Evolutionary conservation across 495 filamentous ascomycete genomes (phyloP).

Genomic region (Podospora pseudocomata): DNA sequence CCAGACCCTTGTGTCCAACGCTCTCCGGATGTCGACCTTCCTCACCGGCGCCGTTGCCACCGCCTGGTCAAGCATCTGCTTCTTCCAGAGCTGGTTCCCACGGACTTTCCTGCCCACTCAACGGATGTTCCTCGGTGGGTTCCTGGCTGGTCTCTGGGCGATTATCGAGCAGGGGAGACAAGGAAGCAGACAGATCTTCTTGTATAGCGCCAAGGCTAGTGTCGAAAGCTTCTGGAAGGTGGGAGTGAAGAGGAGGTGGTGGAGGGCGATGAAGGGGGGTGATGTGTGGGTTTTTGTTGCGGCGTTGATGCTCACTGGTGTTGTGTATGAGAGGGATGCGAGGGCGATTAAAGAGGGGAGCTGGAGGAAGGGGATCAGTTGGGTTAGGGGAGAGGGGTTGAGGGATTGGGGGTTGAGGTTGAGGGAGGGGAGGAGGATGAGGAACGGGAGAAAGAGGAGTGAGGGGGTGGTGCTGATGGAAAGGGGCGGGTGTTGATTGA

Average conservation of each 20-base stretch:
- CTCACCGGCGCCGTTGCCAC: conserved; percentile 75
- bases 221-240: conserved; percentile 87
- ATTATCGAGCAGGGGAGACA: conserved; percentile 55
- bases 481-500: background rate
- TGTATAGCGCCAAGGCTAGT: conserved; percentile 69
- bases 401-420: conserved; percentile 42
- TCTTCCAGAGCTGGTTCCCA: conserved; percentile 76
- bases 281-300: conserved; percentile 79
- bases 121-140: conserved; percentile 84
- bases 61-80: conserved; percentile 81
- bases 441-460: conserved; percentile 17
- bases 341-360: conserved; percentile 61
- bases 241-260: conserved; percentile 77
- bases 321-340: conserved; percentile 70
- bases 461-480: background rate
- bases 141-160: conserved; percentile 78
- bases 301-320: conserved; percentile 71
- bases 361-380: conserved; percentile 69
- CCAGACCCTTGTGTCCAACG: conserved; percentile 56
- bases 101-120: conserved; percentile 69
- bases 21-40: conserved; percentile 68
- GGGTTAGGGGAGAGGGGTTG: conserved; percentile 61
- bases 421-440: conserved; percentile 30
- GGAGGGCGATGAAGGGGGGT: conserved; percentile 73
- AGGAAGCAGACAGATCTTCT: conserved; percentile 58